A percentile compares a stretch with the other conserved stretches of the same genome.
These are phyloP conservation scores for Bacidia rubella DNA, from an alignment of 495 filamentous ascomycete genomes.

Conservation along the genomic window DNA sequence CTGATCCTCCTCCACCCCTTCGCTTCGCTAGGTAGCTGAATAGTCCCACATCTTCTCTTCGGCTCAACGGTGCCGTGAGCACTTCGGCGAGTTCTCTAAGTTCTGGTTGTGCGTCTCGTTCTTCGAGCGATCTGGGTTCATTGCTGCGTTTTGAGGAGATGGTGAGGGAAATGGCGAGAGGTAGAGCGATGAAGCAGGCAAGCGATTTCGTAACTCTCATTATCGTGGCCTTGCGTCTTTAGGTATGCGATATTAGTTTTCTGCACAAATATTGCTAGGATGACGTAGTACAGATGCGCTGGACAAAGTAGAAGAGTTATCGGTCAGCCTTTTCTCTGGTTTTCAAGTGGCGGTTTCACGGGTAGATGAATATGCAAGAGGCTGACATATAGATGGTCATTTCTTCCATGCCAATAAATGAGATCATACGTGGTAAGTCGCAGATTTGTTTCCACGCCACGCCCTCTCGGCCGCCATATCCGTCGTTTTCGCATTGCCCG, in stretches of 20 bases:
- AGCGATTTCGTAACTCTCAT: background rate
- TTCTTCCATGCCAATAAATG: too few species aligned
- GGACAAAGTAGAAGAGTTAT: too few species aligned
- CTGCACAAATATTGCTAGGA: too few species aligned
- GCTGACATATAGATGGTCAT: too few species aligned
- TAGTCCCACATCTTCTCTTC: slow-evolving; percentile 10
- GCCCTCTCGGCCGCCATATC: background rate
- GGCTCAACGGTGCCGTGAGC: slow-evolving; percentile 6
- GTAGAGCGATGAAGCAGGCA: background rate
- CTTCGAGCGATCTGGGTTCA: background rate
- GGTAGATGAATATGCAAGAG: too few species aligned
- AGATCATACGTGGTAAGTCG: too few species aligned
- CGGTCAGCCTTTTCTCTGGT: too few species aligned
- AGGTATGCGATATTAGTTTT: too few species aligned
- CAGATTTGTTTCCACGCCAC: too few species aligned
- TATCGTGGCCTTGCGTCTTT: background rate
- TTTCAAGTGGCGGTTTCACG: too few species aligned
- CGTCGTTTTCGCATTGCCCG: too few species aligned
- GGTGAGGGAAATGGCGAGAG: slow-evolving; percentile 12
- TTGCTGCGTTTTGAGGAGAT: slow-evolving; percentile 1
- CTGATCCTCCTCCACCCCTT: slow-evolving; percentile 32
- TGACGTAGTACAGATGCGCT: too few species aligned
- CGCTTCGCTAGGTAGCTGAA: slow-evolving; percentile 31
- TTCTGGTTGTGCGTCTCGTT: slow-evolving; percentile 14
- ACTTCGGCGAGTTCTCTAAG: slow-evolving; percentile 10